Percentiles rank a stretch among this genome's conserved stretches.
These are phyloP conservation scores for Moniliophthora roreri DNA, from an alignment of 1,284 basidiomycete genomes.

Conservation along the genomic window DNA sequence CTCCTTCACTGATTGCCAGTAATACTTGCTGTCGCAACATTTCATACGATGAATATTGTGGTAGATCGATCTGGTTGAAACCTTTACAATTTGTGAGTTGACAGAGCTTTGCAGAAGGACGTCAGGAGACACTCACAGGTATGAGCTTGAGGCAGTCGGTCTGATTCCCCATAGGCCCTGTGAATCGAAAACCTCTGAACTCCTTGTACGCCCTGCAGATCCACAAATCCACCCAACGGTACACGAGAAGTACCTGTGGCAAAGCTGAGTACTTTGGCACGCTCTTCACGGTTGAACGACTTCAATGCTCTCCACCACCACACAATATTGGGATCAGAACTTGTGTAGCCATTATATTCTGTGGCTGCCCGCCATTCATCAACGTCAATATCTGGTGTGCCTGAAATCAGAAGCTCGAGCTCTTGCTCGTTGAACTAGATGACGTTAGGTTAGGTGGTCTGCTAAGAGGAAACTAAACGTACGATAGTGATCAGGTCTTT, in stretches of 20 bases:
- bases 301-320: constrained; percentile 99
- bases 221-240: constrained; percentile 90
- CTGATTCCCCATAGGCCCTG: constrained; percentile 83
- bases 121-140: constrained; percentile 62
- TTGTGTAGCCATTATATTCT: constrained; percentile 84
- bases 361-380: constrained; percentile 98
- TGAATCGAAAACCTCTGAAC: constrained; percentile 97
- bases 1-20: constrained; percentile 91
- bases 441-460: constrained; percentile 22
- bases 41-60: constrained; percentile 91
- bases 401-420: constrained; percentile 95
- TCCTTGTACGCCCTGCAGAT: constrained; percentile 93
- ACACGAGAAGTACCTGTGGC: constrained; percentile 95
- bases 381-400: constrained; percentile 97
- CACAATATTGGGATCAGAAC: constrained; percentile 91
- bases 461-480: constrained; percentile 27
- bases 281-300: constrained; percentile 95
- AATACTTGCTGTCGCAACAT: constrained; percentile 87
- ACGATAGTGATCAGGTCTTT: constrained; percentile 82
- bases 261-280: constrained; percentile 95
- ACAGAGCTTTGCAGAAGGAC: constrained; percentile 6
- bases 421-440: constrained; percentile 95
- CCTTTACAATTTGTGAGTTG: constrained; percentile 38
- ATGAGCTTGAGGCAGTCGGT: constrained; percentile 87
- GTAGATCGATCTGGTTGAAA: constrained; percentile 87